These are phyloP conservation scores for Millerozyma acaciae DNA, from an alignment of 805 yeast species.

Conservation along the genomic window DNA sequence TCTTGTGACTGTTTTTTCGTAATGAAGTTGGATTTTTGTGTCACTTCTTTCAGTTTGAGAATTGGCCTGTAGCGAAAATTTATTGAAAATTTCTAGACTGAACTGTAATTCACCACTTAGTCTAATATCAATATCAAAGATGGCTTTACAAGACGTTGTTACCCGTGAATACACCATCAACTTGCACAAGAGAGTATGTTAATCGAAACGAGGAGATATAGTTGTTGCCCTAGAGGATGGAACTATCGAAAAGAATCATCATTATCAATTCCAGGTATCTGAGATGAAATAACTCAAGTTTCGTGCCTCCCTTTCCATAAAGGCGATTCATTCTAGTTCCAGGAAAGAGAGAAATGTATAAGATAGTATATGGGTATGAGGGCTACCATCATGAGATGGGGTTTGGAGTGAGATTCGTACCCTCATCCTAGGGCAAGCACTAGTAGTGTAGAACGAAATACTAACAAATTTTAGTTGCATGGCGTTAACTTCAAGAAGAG, in stretches of 20 bases:
- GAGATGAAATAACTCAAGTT: background rate
- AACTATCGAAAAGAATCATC: background rate
- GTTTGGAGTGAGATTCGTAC: too few relatives aligned
- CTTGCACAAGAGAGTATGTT: conserved; percentile 97
- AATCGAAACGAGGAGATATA: background rate
- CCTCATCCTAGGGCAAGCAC: too few relatives aligned
- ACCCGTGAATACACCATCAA: conserved; percentile 99
- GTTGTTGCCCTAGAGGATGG: background rate
- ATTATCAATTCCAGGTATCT: too few relatives aligned
- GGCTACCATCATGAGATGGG: too few relatives aligned
- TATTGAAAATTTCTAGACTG: conserved; percentile 3
- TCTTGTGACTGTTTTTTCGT: background rate
- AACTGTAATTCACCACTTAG: background rate
- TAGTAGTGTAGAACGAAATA: too few relatives aligned
- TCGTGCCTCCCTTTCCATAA: too few relatives aligned
- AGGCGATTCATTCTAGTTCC: too few relatives aligned
- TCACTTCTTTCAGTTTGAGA: background rate
- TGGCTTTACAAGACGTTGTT: conserved; percentile 97
- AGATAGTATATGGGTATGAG: too few relatives aligned
- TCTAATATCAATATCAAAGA: conserved; percentile 44
- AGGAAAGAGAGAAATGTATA: too few relatives aligned
- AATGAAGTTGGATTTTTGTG: background rate
- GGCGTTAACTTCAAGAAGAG: conserved; percentile 99
- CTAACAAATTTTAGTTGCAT: conserved; percentile 71
- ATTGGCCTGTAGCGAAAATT: conserved; percentile 1